Percentiles rank a stretch among this genome's conserved stretches.
phyloP scores from a whole-genome alignment of 2,329 filamentous ascomycete genomes.

The Alternaria conjuncta region DNA sequence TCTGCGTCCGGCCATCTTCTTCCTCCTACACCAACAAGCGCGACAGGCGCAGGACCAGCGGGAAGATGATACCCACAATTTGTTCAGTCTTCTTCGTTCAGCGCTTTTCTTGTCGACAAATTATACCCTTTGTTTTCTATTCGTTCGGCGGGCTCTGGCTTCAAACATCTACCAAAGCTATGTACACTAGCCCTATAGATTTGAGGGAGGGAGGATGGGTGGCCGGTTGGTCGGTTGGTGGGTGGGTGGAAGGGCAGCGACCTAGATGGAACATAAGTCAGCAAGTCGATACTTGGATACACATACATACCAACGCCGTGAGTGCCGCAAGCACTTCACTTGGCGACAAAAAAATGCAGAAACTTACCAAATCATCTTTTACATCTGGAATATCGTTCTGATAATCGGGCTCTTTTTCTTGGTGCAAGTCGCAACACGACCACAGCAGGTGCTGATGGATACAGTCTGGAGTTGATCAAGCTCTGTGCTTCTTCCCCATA shows the following conservation, averaged over 20 bases:
- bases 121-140: slow-evolving; percentile 44
- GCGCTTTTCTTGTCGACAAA: slow-evolving; percentile 25
- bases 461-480: slow-evolving; percentile 14
- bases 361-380: slow-evolving; percentile 20
- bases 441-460: neutral
- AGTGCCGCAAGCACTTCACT: neutral
- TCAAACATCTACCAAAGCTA: slow-evolving; percentile 29
- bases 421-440: neutral
- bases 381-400: neutral
- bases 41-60: slow-evolving; percentile 12
- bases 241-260: slow-evolving; percentile 1
- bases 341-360: slow-evolving; percentile 20
- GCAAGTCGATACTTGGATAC: slow-evolving; percentile 17
- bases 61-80: slow-evolving; percentile 11
- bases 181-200: slow-evolving; percentile 27
- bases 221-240: neutral
- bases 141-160: slow-evolving; percentile 21
- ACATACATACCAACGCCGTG: slow-evolving; percentile 18
- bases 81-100: slow-evolving; percentile 7
- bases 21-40: slow-evolving; percentile 38
- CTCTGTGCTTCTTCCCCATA: slow-evolving; percentile 35
- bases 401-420: neutral
- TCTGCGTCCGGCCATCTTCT: slow-evolving; percentile 45
- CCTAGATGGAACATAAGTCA: slow-evolving; percentile 25
- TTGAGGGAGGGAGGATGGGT: neutral